A percentile compares a stretch with the other conserved stretches of the same genome.
Evolutionary conservation across 495 filamentous ascomycete genomes (phyloP).

Genomic region (Penicillium simplicissimum): DNA sequence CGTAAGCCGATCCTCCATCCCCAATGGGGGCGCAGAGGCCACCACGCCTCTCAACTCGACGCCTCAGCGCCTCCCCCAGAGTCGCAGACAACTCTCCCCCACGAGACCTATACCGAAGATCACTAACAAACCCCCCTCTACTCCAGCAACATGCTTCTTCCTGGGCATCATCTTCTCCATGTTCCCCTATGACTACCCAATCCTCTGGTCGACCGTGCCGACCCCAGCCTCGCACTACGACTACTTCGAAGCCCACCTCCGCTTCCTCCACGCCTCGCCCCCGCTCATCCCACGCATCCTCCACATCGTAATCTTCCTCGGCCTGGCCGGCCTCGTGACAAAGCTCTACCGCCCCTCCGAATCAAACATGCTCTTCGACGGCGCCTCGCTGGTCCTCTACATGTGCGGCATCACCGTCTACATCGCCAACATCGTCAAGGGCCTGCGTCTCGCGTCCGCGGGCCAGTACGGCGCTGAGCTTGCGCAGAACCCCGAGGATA

Average conservation of each 20-base stretch:
- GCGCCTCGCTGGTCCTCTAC: conserved; percentile 86
- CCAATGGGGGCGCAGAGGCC: neutral
- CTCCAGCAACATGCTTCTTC: conserved; percentile 86
- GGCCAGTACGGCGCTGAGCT: conserved; percentile 53
- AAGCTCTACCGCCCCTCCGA: conserved; percentile 93
- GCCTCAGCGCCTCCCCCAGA: conserved; percentile 5
- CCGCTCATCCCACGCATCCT: conserved; percentile 89
- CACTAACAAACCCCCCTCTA: conserved; percentile 7
- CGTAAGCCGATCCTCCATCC: conserved; percentile 56
- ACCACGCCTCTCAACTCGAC: conserved; percentile 10
- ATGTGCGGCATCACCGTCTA: conserved; percentile 90
- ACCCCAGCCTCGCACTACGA: conserved; percentile 67
- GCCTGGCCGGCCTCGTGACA: conserved; percentile 83
- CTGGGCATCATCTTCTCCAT: conserved; percentile 96
- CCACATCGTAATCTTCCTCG: conserved; percentile 86
- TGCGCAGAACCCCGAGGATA: conserved; percentile 31
- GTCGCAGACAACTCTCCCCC: conserved; percentile 5
- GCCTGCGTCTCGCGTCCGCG: conserved; percentile 72
- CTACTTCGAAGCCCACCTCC: conserved; percentile 82
- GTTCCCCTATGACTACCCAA: conserved; percentile 97
- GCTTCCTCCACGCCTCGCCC: conserved; percentile 81
- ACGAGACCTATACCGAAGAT: conserved; percentile 15
- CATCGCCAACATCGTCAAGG: conserved; percentile 92
- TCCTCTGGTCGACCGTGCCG: conserved; percentile 79
- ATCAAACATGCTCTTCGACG: conserved; percentile 95